Base-by-base conservation (phyloP, 2,329 filamentous ascomycete genomes). In the Cercospora sp. region DNA sequence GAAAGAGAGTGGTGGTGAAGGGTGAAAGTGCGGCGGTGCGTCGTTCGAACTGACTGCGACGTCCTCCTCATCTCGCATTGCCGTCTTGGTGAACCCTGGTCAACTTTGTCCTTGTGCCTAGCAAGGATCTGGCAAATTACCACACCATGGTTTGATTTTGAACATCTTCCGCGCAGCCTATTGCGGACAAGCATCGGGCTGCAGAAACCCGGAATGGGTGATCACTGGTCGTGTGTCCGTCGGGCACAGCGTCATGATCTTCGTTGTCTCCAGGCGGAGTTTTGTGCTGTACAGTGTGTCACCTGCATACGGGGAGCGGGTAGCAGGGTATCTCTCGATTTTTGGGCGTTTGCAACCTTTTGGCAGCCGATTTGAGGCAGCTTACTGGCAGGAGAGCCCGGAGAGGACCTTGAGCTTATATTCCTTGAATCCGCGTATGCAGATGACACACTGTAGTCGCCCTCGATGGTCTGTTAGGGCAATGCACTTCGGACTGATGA, bases 31-130 rank as follows among this genome's bases (percentile, higher is more conserved):
- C 20, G 8, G 10, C 23, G 20, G 3, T 48, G n/a, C 45, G 45
- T n/a, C 23, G 48, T n/a, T 55, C 48, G 23, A 28, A 55, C 48
- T 26, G 48, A 28, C 23, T 26, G 48, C 48, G 48, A 55, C 9
- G 48, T 5, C 48, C 48, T 55, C 10, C 42, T 48, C 48, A 55
- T 55, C 48, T 55, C 23, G 48, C 48, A n/a, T 7, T 55, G 23
- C 20, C 48, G 48, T 55, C 23, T 42, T 28, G 48, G 23, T 28
- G 48, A 55, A 23, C 48, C 45, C 48, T 55, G 7, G 48, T n/a
- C 48, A 55, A 55, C 48, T 55, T 26, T 28, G 48, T 55, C 48
- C 36, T 55, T 55, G 48, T 55, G 48, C 23, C 48, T 55, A 55
- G 48, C 48, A 28, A 55, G 48, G 48, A 30, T 55, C 23, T 55